These are phyloP conservation scores for Panaeolus cyanescens DNA, from an alignment of 768 basidiomycete species.

Conservation along the genomic window DNA sequence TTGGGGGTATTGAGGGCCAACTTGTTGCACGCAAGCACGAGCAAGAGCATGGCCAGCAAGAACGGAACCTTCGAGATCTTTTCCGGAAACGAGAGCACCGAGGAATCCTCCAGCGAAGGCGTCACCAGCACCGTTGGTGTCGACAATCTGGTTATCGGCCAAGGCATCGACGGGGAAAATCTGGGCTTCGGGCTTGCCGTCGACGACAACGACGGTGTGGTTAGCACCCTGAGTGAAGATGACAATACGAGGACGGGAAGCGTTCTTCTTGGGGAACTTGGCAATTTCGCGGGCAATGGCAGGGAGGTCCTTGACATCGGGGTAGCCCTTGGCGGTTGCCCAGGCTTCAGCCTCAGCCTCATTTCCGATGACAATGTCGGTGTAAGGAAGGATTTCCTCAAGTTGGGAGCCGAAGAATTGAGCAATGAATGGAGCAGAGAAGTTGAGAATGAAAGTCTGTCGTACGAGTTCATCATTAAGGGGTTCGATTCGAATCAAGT, in stretches of 20 bases:
- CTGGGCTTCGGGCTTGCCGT: conserved; percentile 54
- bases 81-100: conserved; percentile 81
- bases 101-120: conserved; percentile 97
- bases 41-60: conserved; percentile 88
- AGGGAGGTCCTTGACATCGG: conserved; percentile 64
- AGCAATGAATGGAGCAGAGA: conserved; percentile 96
- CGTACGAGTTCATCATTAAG: neutral
- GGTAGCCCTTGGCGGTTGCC: conserved; percentile 70
- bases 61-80: conserved; percentile 73
- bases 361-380: conserved; percentile 94
- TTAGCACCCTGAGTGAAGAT: conserved; percentile 90
- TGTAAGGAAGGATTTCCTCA: conserved; percentile 77
- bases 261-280: conserved; percentile 71
- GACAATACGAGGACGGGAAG: conserved; percentile 75
- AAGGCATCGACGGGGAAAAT: conserved; percentile 61
- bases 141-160: conserved; percentile 70
- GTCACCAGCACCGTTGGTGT: conserved; percentile 98
- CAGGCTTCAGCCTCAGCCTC: conserved; percentile 92
- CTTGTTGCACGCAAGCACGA: conserved; percentile 79
- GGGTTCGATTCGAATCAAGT: neutral
- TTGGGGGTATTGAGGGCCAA: conserved; percentile 56
- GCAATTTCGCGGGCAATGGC: conserved; percentile 79
- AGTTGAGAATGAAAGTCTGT: conserved; percentile 87
- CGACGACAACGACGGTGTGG: conserved; percentile 74
- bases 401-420: conserved; percentile 90